phyloP scores from a whole-genome alignment of 768 basidiomycete genomes.

The Rickenella mellea region DNA sequence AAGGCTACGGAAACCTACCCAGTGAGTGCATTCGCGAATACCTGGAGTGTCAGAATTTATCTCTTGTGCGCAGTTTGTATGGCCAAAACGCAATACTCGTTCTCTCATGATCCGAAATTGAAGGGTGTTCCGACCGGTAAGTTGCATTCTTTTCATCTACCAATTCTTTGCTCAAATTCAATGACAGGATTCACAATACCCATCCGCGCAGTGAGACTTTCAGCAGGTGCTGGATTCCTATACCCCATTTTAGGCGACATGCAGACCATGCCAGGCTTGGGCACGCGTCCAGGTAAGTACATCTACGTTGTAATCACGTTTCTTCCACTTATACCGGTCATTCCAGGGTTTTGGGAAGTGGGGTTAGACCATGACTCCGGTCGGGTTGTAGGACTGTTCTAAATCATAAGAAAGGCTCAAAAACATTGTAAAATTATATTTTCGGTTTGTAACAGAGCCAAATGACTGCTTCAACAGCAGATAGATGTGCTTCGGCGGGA shows the following conservation, averaged over 20 bases:
- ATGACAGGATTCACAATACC: conserved; percentile 79
- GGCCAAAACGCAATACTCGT: conserved; percentile 97
- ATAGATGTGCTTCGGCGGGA: no score
- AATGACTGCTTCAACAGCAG: not conserved
- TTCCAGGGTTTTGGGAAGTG: conserved; percentile 84
- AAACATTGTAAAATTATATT: not conserved
- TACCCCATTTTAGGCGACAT: conserved; percentile 95
- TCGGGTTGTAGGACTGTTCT: conserved; percentile 82
- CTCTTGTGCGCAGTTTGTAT: conserved; percentile 63
- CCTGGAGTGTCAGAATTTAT: conserved; percentile 11
- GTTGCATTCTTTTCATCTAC: conserved; percentile 9
- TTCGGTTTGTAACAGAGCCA: not conserved
- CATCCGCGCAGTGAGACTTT: conserved; percentile 77
- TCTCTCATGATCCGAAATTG: conserved; percentile 87
- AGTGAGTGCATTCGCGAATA: conserved; percentile 37
- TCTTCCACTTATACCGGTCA: conserved; percentile 5
- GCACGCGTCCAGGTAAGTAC: conserved; percentile 70
- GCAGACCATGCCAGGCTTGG: conserved; percentile 96
- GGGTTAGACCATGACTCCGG: conserved; percentile 73
- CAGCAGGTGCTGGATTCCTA: conserved; percentile 92
- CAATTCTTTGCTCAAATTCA: not conserved
- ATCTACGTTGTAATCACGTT: conserved; percentile 4
- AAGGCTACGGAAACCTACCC: conserved; percentile 73
- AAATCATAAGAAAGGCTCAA: conserved; percentile 10
- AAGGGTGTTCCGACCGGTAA: conserved; percentile 81